Evolutionary conservation across 1,284 basidiomycete species (phyloP), one percentile per base, ranked within the genome.

Genomic region (Apiotrichum laibachii): DNA sequence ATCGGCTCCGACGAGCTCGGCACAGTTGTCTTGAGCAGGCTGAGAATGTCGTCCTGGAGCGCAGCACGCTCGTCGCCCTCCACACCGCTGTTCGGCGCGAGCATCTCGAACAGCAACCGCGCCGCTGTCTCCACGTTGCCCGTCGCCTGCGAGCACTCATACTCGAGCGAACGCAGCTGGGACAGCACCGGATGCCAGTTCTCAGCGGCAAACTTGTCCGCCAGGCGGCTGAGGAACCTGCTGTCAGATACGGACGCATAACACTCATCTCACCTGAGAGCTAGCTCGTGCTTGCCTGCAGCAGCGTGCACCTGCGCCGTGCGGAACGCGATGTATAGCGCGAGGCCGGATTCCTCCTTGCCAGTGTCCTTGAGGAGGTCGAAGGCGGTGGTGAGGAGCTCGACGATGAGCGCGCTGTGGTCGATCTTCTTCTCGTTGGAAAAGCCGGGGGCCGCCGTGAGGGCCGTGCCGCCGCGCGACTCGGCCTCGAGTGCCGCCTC

Each of bases 141-240:
- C 0, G 89, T 81, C 64, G 83, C 83, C 71, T 87, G 85, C 1
- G 89, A 88, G 71, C 88, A 92, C 1, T 85, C 80, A 77, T 90
- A 89, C 88, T 89, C 92, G 22, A 86, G 84, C 40, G 81, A 79
- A 39, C 92, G 80, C 15, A 93, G 82, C 5, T 88, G 85, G 47
- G 81, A 81, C 18, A 93, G 80, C 75, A 95, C 82, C 0, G 82
- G 74, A 11, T 81, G 79, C 90, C 90, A 95, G 53, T 83, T 81
- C 71, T 94, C 91, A 55, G 84, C 80, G n/a, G 87, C 83, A 72
- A 94, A 95, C 0, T 86, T 88, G 69, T 85, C 87, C 1, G 88
- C 86, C 60, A 95, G 94, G 34, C 89, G 84, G 67, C 92, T 90
- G 71, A 92, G 90, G 78, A 94, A 95, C 64, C 72, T 96, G 92